Evolutionary conservation across 1,284 basidiomycete genomes (phyloP).

Genomic region (Rugosomyces carneus): DNA sequence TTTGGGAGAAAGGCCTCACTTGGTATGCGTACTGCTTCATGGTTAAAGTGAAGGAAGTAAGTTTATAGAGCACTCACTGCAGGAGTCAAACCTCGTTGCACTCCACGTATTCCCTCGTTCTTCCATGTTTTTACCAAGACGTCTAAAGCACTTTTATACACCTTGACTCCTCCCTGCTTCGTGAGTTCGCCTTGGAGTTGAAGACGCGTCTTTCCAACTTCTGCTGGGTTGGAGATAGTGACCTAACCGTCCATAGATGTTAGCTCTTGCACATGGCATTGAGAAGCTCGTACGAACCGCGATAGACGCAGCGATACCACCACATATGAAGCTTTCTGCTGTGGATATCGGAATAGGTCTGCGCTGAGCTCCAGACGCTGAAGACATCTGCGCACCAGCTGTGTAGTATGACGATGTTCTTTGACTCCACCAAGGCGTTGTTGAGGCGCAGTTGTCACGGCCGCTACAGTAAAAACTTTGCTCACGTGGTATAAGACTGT

Average conservation of each 20-base stretch:
- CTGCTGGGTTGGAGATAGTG: slow-evolving; percentile 80
- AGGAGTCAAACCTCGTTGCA: slow-evolving; percentile 87
- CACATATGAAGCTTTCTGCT: slow-evolving; percentile 76
- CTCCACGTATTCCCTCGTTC: slow-evolving; percentile 85
- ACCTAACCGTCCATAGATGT: slow-evolving; percentile 40
- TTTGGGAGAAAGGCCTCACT: slow-evolving; percentile 37
- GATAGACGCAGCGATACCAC: slow-evolving; percentile 83
- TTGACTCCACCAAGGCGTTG: not conserved
- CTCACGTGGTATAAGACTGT: slow-evolving; percentile 16
- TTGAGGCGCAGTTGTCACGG: too few species aligned
- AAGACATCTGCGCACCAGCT: slow-evolving; percentile 13
- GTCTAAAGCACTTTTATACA: slow-evolving; percentile 88
- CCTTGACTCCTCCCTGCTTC: slow-evolving; percentile 64
- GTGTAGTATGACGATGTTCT: not conserved
- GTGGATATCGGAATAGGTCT: slow-evolving; percentile 43
- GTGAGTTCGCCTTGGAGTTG: slow-evolving; percentile 93
- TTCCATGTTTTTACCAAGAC: slow-evolving; percentile 86
- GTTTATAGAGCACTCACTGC: slow-evolving; percentile 56
- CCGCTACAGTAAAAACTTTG: too few species aligned
- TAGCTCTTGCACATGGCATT: slow-evolving; percentile 7
- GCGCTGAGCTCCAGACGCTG: slow-evolving; percentile 14
- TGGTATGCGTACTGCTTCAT: slow-evolving; percentile 79
- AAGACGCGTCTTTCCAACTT: slow-evolving; percentile 91
- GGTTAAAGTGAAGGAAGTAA: slow-evolving; percentile 16
- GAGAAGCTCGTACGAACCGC: slow-evolving; percentile 47